Percentiles rank a stretch among this genome's conserved stretches.
phyloP scores from a whole-genome alignment of 495 filamentous ascomycete species.

The Penicillium robsamsonii region DNA sequence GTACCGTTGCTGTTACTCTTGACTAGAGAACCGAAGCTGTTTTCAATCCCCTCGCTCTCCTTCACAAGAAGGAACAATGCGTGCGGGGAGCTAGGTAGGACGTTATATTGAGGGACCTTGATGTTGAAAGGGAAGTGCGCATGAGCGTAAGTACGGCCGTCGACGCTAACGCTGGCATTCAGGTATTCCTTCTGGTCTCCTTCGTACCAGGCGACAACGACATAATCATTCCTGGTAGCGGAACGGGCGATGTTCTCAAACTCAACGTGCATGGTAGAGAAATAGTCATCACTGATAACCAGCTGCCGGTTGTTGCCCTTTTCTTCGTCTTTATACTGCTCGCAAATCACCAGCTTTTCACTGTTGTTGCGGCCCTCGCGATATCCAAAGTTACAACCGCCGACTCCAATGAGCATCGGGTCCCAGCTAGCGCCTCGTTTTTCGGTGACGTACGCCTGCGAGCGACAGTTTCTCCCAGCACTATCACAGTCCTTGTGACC shows the following conservation, averaged over 20 bases:
- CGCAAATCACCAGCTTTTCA: slow-evolving; percentile 75
- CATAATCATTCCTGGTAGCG: slow-evolving; percentile 91
- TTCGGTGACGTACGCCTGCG: slow-evolving; percentile 64
- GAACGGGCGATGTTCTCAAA: slow-evolving; percentile 75
- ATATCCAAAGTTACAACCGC: slow-evolving; percentile 78
- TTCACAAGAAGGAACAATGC: slow-evolving; percentile 90
- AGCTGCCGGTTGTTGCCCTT: slow-evolving; percentile 61
- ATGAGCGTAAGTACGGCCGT: slow-evolving; percentile 76
- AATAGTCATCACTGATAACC: slow-evolving; percentile 71
- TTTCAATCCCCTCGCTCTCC: slow-evolving; percentile 56
- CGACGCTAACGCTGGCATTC: slow-evolving; percentile 76
- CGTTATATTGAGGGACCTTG: slow-evolving; percentile 77
- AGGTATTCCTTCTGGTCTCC: slow-evolving; percentile 63
- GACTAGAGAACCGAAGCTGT: slow-evolving; percentile 79
- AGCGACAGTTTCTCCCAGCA: slow-evolving; percentile 55
- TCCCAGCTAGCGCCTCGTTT: slow-evolving; percentile 79
- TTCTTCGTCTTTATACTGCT: slow-evolving; percentile 63
- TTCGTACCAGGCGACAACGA: slow-evolving; percentile 76
- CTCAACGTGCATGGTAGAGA: slow-evolving; percentile 55
- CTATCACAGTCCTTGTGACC: slow-evolving; percentile 59
- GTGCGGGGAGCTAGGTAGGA: slow-evolving; percentile 88
- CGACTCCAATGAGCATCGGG: slow-evolving; percentile 61
- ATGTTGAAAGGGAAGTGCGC: slow-evolving; percentile 84
- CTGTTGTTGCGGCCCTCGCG: slow-evolving; percentile 58
- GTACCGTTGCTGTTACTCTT: slow-evolving; percentile 99